Base-by-base conservation (phyloP, 1,139 yeast genomes). In the Candida sp. region DNA sequence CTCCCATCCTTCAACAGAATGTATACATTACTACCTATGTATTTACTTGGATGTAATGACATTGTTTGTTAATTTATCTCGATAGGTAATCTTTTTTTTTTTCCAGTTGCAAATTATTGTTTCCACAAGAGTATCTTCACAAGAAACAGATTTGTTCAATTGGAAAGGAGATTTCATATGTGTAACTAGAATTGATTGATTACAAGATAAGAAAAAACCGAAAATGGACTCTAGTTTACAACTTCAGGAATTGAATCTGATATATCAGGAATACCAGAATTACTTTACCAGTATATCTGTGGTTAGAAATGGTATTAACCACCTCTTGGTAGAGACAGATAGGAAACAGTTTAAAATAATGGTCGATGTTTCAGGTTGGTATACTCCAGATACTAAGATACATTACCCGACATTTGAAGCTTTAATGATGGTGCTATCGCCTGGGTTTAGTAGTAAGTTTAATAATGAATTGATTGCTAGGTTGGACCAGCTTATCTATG, bases 361-460 rank as follows among this genome's bases (percentile, higher is more conserved):
- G 0, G 76, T 73, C 2, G 58, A 53, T 35, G 36, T 57, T 8
- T 38, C 52, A 5, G 79, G 79, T 0, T 73, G 79, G 79, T 60
- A 46, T 44, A 43, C 51, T 3, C 35, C 53, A 22, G 45, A 47
- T 5, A 22, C 35, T 4, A 35, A 27, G 22, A 43, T 47, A 21
- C 46, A 53, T 5, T 75, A 54, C 50, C 81, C 78, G 46, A 72
- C 80, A 0, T 65, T 73, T 42, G 82, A 78, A 50, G 64, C 71
- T 12, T 53, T 75, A 38, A 62, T 77, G 61, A 73, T 72, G 73
- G 44, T 45, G 0, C 44, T 55, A 8, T 74, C 81, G 3, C 57
- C 60, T 1, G 41, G 43, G 12, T 78, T 77, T 49, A 47, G 53
- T 4, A 21, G 42, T 4, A 41, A 43, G 11, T 78, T 77, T 61